phyloP scores from a whole-genome alignment of 2,329 filamentous ascomycete genomes.

The Leptodontidium sp. region DNA sequence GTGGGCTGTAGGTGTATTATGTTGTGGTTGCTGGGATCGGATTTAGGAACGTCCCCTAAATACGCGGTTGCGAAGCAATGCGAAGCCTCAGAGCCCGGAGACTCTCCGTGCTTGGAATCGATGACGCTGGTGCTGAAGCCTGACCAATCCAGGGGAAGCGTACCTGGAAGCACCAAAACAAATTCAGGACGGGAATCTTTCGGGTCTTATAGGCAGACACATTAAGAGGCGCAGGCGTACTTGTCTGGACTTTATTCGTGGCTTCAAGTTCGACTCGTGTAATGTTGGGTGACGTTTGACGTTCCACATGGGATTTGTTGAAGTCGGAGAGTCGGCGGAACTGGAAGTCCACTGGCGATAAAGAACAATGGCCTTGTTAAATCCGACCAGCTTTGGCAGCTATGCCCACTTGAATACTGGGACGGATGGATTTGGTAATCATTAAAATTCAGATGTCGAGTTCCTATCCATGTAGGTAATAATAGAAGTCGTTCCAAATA shows the following conservation, averaged over 20 bases:
- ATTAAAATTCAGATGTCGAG: not conserved
- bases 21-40: conserved; percentile 30
- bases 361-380: not conserved
- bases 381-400: not conserved
- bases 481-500: not conserved
- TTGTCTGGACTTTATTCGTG: not conserved
- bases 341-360: conserved; percentile 19
- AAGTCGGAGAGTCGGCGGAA: conserved; percentile 23
- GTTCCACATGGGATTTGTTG: conserved; percentile 5
- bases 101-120: not conserved
- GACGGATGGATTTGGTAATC: not conserved
- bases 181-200: conserved; percentile 4
- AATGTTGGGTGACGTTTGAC: conserved; percentile 2
- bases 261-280: not conserved
- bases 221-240: not conserved
- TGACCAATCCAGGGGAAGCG: not conserved
- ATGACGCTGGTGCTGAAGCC: conserved; percentile 22
- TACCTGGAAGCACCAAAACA: not conserved
- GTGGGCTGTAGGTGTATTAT: conserved; percentile 23
- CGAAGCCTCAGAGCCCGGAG: conserved; percentile 2
- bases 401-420: too few relatives aligned
- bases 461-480: too few relatives aligned
- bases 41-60: conserved; percentile 32
- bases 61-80: conserved; percentile 24
- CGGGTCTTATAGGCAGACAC: conserved; percentile 11